Percentiles rank a stretch among this genome's conserved stretches.
Conservation (phyloP, 192 early-diverging fungal species). For the Podila horticola region DNA sequence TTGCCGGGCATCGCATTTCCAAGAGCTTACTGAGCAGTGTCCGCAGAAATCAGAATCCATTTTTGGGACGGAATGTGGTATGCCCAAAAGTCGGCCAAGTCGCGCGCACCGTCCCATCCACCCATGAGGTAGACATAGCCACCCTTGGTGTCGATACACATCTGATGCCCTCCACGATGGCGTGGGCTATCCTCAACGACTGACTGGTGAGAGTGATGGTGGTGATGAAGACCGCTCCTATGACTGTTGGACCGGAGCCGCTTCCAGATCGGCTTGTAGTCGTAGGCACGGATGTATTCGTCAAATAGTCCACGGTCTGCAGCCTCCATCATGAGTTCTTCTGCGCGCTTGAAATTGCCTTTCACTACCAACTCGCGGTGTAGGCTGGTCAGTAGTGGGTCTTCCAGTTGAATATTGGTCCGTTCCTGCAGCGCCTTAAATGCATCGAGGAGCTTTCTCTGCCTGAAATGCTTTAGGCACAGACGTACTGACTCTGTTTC, state of each 20-base stretch:
- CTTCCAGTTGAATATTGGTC: constrained; percentile 75
- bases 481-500: constrained; percentile 84
- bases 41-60: constrained; percentile 83
- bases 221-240: constrained; percentile 27
- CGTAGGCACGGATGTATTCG: constrained; percentile 70
- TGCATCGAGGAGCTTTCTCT: constrained; percentile 77
- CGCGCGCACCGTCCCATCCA: constrained; percentile 92
- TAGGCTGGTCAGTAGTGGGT: constrained; percentile 82
- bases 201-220: constrained; percentile 36
- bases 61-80: constrained; percentile 65
- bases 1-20: not conserved
- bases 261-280: constrained; percentile 72
- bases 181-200: constrained; percentile 55
- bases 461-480: constrained; percentile 91
- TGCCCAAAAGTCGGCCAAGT: constrained; percentile 93
- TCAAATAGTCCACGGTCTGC: constrained; percentile 74
- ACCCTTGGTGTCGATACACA: constrained; percentile 83
- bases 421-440: constrained; percentile 76
- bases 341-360: constrained; percentile 79
- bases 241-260: constrained; percentile 26
- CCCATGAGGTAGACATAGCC: constrained; percentile 88
- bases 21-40: constrained; percentile 71
- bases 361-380: constrained; percentile 72
- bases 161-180: constrained; percentile 94
- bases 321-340: constrained; percentile 75